Conservation (phyloP, 441 rosid genomes). For the Mallotus japonicus region DNA sequence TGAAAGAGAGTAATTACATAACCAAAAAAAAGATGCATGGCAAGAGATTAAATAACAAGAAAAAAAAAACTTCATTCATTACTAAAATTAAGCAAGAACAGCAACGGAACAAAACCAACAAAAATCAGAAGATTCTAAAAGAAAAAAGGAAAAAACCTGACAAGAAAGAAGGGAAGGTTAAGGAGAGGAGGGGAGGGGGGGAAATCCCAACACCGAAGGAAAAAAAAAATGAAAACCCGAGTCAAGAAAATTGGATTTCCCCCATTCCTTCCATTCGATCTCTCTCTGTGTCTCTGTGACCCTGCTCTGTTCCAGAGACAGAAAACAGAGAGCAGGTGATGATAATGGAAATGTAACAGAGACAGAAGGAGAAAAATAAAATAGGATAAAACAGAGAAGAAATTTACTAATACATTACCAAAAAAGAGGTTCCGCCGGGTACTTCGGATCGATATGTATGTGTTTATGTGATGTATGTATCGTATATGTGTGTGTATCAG, state of each 20-base stretch:
- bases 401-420: not conserved
- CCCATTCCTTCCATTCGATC: constrained; percentile 12
- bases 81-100: not conserved
- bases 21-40: too few relatives aligned
- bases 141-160: constrained; percentile 27
- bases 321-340: not conserved
- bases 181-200: constrained; percentile 28
- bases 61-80: too few relatives aligned
- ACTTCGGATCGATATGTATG: too few relatives aligned
- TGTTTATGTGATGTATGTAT: too few relatives aligned
- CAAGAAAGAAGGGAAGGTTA: too few relatives aligned
- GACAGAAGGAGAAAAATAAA: not conserved
- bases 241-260: constrained; percentile 28
- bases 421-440: not conserved
- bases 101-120: not conserved
- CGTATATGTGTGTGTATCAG: too few relatives aligned
- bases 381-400: too few relatives aligned
- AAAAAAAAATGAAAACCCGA: constrained; percentile 22
- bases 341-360: not conserved
- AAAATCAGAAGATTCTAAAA: not conserved
- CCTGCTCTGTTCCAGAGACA: not conserved
- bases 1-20: too few relatives aligned
- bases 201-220: not conserved
- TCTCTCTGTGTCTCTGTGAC: not conserved
- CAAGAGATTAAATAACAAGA: too few relatives aligned